A percentile compares a stretch with the other conserved stretches of the same genome.
Evolutionary conservation across 352 stramenopile species (phyloP).

Genomic region (Achlya hypogyna): DNA sequence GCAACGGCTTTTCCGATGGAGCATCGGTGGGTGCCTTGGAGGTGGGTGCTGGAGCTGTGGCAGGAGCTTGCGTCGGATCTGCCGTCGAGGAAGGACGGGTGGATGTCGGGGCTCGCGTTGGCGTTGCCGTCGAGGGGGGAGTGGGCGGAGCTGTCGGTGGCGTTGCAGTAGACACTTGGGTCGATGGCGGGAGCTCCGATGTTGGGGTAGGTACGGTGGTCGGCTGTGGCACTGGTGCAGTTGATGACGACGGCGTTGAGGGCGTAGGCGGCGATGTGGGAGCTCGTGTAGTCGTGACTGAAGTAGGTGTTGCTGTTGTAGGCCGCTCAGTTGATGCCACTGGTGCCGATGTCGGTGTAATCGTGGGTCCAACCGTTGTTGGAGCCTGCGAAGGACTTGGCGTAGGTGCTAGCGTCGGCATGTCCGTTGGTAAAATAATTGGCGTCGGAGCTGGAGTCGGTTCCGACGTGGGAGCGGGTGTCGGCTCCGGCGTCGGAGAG

Average conservation of each 20-base stretch:
- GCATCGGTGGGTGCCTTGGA: neutral
- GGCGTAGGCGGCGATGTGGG: neutral
- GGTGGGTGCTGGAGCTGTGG: neutral
- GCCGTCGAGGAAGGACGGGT: too few species aligned
- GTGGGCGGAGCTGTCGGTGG: neutral
- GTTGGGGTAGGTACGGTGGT: neutral
- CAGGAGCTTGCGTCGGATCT: too few species aligned
- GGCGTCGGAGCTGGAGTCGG: too few species aligned
- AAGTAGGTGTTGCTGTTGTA: neutral
- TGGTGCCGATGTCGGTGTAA: neutral
- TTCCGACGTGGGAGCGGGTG: neutral
- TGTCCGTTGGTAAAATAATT: neutral
- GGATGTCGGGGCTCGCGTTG: neutral
- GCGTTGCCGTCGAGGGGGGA: neutral
- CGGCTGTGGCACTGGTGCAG: neutral
- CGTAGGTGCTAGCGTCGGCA: neutral
- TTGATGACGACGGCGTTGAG: neutral
- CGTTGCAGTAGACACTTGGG: neutral
- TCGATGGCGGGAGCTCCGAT: too few species aligned
- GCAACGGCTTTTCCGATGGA: too few species aligned
- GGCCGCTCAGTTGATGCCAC: neutral
- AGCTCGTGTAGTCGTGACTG: neutral
- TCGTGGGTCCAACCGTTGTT: neutral
- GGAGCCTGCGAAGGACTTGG: too few species aligned
- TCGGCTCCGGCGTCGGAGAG: neutral